Base-by-base conservation (phyloP, 2,329 filamentous ascomycete genomes). In the Podosphaera fusca region DNA sequence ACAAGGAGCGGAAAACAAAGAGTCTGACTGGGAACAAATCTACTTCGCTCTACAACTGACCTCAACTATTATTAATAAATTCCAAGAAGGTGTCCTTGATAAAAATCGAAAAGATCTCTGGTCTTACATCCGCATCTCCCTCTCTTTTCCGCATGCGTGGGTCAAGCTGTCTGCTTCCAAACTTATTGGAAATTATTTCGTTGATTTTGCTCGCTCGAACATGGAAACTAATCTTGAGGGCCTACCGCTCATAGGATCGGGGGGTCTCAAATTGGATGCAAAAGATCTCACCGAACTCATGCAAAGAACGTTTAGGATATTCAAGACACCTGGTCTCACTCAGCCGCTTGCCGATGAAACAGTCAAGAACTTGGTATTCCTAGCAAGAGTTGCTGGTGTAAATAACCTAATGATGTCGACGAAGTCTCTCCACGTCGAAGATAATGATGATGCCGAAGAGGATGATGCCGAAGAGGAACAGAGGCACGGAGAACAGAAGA, bases 351-450 rank as follows among this genome's bases (percentile, higher is more conserved):
- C 85, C 1, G 75, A 79, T 47, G 87, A 94, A 66, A 81, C 81
- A 10, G 80, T 86, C 3, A 84, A 87, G 61, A 87, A 95, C 61
- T 73, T 95, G 40, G 75, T 90, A 42, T 94, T 94, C 73, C 73
- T 98, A 0, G 86, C 82, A 47, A 79, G 75, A 59, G 81, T 72
- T 64, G 77, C 78, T 58, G 75, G 75, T 12, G 76, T 76, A 38
- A 85, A 82, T 61, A 72, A 74, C 64, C 64, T 75, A 50, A 68
- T 63, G 72, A 10, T 52, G 30, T 69, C 70, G 7, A 69, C 73
- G 35, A 40, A 30, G 6, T 21, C 29, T 3, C 40, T 29, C 30
- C n/a, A 21, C 6, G 9, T n/a, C 12, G n/a, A 34, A 35, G 50
- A 53, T 10, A 3, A 31, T 2, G 50, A 51, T 10, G 47, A 51